Conservation (phyloP, 148 eudicot species). For the Rhododendron mucronatum region DNA sequence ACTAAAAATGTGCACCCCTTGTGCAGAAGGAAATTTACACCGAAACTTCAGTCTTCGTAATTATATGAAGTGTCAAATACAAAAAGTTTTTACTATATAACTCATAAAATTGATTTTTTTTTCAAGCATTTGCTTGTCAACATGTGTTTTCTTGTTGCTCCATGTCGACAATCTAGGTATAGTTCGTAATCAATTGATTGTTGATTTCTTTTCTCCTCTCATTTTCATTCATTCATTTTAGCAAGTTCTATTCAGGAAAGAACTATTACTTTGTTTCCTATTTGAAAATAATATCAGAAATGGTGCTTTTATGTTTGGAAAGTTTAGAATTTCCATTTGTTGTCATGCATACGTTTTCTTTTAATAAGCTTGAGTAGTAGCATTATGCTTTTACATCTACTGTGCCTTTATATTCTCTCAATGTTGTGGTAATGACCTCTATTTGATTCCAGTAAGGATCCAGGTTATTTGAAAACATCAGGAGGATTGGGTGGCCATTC, state of each 20-base stretch:
- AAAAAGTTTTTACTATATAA: not conserved
- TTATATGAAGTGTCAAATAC: not conserved
- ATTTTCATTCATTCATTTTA: not conserved
- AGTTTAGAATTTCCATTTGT: not conserved
- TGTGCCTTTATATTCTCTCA: not conserved
- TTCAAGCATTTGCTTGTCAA: not conserved
- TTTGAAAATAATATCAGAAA: not conserved
- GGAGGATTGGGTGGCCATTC: constrained; percentile 22
- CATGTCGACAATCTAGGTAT: not conserved
- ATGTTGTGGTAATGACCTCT: constrained; percentile 5
- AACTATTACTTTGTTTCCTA: not conserved
- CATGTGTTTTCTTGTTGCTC: not conserved
- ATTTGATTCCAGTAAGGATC: constrained; percentile 70
- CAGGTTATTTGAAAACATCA: constrained; percentile 65
- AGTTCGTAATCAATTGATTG: not conserved
- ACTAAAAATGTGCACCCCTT: not conserved
- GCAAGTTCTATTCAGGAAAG: not conserved
- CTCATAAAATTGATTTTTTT: not conserved
- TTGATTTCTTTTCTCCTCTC: not conserved
- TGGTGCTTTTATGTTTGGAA: not conserved
- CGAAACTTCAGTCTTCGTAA: not conserved
- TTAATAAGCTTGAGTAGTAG: not conserved
- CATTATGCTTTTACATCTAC: not conserved
- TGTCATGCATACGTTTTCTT: not conserved
- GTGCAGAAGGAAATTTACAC: not conserved